Base-by-base conservation (phyloP, 352 stramenopile genomes). In the Phytopythium chamaehyphon region DNA sequence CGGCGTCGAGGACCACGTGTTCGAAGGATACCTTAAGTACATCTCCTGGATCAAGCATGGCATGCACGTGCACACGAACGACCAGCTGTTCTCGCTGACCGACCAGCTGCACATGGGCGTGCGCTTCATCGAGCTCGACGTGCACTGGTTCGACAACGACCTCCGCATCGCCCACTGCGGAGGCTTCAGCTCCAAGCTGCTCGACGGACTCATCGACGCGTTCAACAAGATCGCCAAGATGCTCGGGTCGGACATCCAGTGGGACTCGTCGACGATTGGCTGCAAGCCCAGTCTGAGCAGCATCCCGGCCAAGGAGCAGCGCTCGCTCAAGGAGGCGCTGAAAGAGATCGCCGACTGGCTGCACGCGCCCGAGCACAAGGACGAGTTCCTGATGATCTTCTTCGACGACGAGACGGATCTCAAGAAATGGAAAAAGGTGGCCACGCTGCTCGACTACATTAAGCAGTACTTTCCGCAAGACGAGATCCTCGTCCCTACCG, bases 361-460 rank as follows among this genome's bases (percentile, higher is more conserved):
- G n/a, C 71, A 86, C 47, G 58, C 51, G 0, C 71, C 73, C 10
- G 71, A 69, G 39, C 81, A 83, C 62, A 55, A 65, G 37, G 54
- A 80, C 40, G 75, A 86, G 53, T 93, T 93, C 38, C 67, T 93
- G 38, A 71, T 93, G 55, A 64, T 93, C 21, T 93, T 91, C 62
- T 93, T 94, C 22, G 83, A 94, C 60, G 81, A 90, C 46, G 80
- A 94, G 38, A 64, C 53, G 9, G 73, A 86, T 44, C 52, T 94
- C 0, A 76, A 81, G 58, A 75, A 73, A 28, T 94, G 83, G 83
- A 86, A 94, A 33, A 94, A 94, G 50, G 72, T 92, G 7, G 42
- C 55, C 40, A 86, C 64, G 16, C 48, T 92, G 43, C 52, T 92
- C 40, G 70, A 73, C 10, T 81, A 88, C 55, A 54, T 94, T 37